These are phyloP conservation scores for Alternaria viburni DNA, from an alignment of 2,329 filamentous ascomycete species.

Conservation along the genomic window DNA sequence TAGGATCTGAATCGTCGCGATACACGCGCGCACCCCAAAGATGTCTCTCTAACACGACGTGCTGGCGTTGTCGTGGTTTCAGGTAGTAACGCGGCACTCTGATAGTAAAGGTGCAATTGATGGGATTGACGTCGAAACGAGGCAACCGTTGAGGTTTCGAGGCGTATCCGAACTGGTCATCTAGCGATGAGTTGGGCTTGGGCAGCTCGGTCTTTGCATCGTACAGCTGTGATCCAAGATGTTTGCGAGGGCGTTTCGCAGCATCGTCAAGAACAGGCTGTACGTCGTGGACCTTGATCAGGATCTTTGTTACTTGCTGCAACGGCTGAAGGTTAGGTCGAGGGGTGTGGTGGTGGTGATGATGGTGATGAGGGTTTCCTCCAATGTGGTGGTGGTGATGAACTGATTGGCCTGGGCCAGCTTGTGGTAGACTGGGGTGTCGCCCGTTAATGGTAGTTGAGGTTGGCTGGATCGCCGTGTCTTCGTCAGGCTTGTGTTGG, in stretches of 20 bases:
- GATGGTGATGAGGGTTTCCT: slow-evolving; percentile 44
- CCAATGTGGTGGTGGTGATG: slow-evolving; percentile 51
- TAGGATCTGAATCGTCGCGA: slow-evolving; percentile 91
- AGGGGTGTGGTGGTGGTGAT: slow-evolving; percentile 41
- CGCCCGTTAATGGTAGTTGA: slow-evolving; percentile 30
- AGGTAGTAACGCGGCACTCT: slow-evolving; percentile 84
- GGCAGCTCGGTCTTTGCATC: slow-evolving; percentile 66
- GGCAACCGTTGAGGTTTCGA: slow-evolving; percentile 75
- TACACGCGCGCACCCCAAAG: slow-evolving; percentile 96
- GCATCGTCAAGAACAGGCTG: slow-evolving; percentile 72
- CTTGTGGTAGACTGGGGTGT: slow-evolving; percentile 39
- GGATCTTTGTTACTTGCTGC: slow-evolving; percentile 60
- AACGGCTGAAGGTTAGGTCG: slow-evolving; percentile 30
- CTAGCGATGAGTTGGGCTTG: slow-evolving; percentile 49
- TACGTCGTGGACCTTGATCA: slow-evolving; percentile 64
- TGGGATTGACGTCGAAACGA: slow-evolving; percentile 73
- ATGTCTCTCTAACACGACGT: slow-evolving; percentile 80
- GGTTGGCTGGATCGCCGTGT: slow-evolving; percentile 41
- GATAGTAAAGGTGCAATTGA: slow-evolving; percentile 87
- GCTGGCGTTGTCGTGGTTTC: slow-evolving; percentile 71
- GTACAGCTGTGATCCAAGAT: slow-evolving; percentile 87
- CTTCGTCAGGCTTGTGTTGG: slow-evolving; percentile 61
- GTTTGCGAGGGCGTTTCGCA: slow-evolving; percentile 72
- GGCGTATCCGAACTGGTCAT: slow-evolving; percentile 63
- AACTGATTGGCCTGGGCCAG: slow-evolving; percentile 33